Conservation (phyloP, 1,139 yeast species). For the Pichia sp. region DNA sequence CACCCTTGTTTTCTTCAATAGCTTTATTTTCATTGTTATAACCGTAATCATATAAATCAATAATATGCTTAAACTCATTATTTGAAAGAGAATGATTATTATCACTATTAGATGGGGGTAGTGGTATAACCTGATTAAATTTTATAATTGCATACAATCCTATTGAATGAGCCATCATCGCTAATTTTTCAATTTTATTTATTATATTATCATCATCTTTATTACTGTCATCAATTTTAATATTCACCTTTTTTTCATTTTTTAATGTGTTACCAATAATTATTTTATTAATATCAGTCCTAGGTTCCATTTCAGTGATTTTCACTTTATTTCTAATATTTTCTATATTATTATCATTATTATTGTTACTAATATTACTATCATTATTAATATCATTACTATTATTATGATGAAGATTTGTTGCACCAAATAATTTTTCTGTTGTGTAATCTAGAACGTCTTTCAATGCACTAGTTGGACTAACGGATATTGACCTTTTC, state of each 20-base stretch:
- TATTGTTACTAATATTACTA: not conserved
- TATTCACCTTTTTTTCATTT: not conserved
- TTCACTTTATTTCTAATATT: not conserved
- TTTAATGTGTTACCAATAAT: not conserved
- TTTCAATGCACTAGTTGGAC: constrained; percentile 84
- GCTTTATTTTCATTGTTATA: constrained; percentile 32
- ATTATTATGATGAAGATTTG: constrained; percentile 1
- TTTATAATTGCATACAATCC: constrained; percentile 88
- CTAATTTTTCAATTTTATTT: constrained; percentile 59
- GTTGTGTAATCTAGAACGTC: constrained; percentile 87
- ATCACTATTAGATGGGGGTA: constrained; percentile 51
- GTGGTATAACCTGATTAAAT: constrained; percentile 74
- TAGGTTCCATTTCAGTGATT: not conserved
- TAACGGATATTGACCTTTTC: constrained; percentile 33
- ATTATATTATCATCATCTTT: constrained; percentile 32
- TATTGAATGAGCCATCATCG: constrained; percentile 88
- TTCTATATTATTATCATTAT: not conserved
- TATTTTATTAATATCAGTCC: constrained; percentile 2
- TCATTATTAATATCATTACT: not conserved
- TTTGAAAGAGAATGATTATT: no score
- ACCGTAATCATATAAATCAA: constrained; percentile 31
- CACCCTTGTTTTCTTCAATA: constrained; percentile 23
- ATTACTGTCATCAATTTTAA: not conserved
- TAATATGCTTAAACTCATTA: constrained; percentile 23
- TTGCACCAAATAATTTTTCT: constrained; percentile 69